Conservation (phyloP, 2,329 filamentous ascomycete species). For the Daldinia sp. region DNA sequence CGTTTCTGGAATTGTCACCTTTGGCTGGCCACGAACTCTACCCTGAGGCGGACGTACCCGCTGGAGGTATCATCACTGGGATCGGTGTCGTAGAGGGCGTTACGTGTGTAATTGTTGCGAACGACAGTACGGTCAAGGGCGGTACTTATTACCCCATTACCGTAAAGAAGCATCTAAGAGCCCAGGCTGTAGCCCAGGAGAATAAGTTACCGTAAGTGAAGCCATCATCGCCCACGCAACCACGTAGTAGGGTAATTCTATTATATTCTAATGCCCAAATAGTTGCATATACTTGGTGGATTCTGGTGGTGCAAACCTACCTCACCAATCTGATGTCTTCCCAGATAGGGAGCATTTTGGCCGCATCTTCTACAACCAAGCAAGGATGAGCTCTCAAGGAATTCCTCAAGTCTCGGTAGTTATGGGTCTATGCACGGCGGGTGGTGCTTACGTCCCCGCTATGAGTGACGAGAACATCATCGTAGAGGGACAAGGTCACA, state of each 20-base stretch:
- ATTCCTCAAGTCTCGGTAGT: constrained; percentile 95
- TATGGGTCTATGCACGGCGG: constrained; percentile 96
- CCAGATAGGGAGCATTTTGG: constrained; percentile 95
- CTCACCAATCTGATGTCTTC: constrained; percentile 94
- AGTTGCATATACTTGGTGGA: constrained; percentile 95
- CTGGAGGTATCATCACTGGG: constrained; percentile 91
- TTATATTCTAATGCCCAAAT: constrained; percentile 4
- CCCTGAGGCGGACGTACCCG: constrained; percentile 84
- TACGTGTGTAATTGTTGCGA: constrained; percentile 90
- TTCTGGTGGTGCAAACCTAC: constrained; percentile 92
- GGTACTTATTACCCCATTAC: constrained; percentile 98
- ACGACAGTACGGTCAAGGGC: constrained; percentile 97
- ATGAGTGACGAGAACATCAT: constrained; percentile 99
- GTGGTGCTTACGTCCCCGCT: constrained; percentile 92
- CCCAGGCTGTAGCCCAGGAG: constrained; percentile 88
- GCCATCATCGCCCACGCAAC: background rate
- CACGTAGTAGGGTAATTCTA: background rate
- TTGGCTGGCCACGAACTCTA: constrained; percentile 89
- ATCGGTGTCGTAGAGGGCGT: constrained; percentile 91
- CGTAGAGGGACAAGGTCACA: constrained; percentile 93
- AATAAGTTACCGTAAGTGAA: constrained; percentile 73
- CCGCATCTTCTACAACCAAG: constrained; percentile 98
- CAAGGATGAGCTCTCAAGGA: constrained; percentile 85
- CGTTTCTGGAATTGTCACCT: constrained; percentile 93
- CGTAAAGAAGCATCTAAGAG: constrained; percentile 94